phyloP scores from a whole-genome alignment of 2,329 filamentous ascomycete species.

The Sporothrix globosa region DNA sequence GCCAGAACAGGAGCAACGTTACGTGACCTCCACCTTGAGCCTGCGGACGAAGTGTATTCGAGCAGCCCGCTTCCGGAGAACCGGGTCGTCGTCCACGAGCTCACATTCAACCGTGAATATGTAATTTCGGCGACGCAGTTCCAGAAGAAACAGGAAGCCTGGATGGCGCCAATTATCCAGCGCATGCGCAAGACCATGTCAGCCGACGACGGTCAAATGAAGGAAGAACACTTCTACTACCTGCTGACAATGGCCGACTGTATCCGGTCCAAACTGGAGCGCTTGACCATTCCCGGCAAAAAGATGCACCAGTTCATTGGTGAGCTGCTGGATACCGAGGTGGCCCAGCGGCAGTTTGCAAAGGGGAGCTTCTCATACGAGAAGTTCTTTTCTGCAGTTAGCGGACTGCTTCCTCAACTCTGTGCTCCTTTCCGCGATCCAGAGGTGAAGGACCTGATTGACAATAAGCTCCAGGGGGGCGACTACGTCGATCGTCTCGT shows the following conservation, averaged over 20 bases:
- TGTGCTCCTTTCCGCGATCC: conserved; percentile 81
- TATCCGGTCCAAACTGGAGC: conserved; percentile 71
- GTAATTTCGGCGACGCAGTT: conserved; percentile 67
- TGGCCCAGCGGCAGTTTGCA: conserved; percentile 69
- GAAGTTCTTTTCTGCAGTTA: conserved; percentile 78
- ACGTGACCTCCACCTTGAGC: conserved; percentile 43
- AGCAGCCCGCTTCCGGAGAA: conserved; percentile 68
- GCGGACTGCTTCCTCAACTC: conserved; percentile 72
- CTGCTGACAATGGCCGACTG: conserved; percentile 72
- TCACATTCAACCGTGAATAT: conserved; percentile 78
- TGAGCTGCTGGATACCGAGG: conserved; percentile 73
- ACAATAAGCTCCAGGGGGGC: conserved; percentile 62
- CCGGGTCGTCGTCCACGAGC: conserved; percentile 73
- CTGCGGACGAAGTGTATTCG: conserved; percentile 39
- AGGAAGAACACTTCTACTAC: conserved; percentile 67
- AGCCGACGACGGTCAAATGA: conserved; percentile 64
- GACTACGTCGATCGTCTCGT: conserved; percentile 76
- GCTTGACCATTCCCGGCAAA: conserved; percentile 70
- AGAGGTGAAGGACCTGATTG: conserved; percentile 69
- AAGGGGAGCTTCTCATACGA: conserved; percentile 78
- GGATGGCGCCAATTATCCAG: conserved; percentile 55
- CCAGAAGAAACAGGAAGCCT: conserved; percentile 58
- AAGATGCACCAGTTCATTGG: conserved; percentile 75
- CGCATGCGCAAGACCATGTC: conserved; percentile 67
- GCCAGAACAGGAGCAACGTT: conserved; percentile 43